phyloP scores from a whole-genome alignment of 2,329 filamentous ascomycete species.

The Fusarium sp. region DNA sequence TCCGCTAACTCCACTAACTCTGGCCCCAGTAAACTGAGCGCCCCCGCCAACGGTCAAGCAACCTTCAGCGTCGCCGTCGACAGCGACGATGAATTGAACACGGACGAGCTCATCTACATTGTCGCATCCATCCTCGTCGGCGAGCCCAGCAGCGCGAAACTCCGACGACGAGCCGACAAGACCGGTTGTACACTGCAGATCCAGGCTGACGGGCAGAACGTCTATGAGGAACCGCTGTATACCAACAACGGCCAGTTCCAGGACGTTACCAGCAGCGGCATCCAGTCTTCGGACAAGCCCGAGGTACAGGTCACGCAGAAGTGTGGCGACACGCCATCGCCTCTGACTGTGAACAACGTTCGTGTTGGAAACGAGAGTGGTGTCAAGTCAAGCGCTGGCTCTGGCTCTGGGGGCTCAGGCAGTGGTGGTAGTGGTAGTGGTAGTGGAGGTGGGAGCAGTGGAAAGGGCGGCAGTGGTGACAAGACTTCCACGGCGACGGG shows the following conservation, averaged over 20 bases:
- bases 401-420: slow-evolving; percentile 11
- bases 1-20: neutral
- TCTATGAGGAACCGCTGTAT: slow-evolving; percentile 22
- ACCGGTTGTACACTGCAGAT: slow-evolving; percentile 26
- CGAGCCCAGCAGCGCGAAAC: slow-evolving; percentile 22
- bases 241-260: slow-evolving; percentile 27
- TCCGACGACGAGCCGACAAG: slow-evolving; percentile 13
- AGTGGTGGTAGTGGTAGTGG: neutral
- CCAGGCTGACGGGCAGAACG: slow-evolving; percentile 14
- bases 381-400: slow-evolving; percentile 13
- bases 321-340: slow-evolving; percentile 17
- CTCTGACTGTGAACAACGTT: slow-evolving; percentile 22
- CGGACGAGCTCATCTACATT: slow-evolving; percentile 18
- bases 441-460: neutral
- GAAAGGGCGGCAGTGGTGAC: neutral
- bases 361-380: slow-evolving; percentile 21
- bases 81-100: slow-evolving; percentile 4
- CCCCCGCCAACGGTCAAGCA: slow-evolving; percentile 23
- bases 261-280: slow-evolving; percentile 22
- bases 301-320: slow-evolving; percentile 25
- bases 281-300: slow-evolving; percentile 19
- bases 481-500: slow-evolving; percentile 3
- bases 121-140: slow-evolving; percentile 28
- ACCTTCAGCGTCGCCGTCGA: slow-evolving; percentile 18
- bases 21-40: slow-evolving; percentile 10